These are phyloP conservation scores for Ormosia emarginata DNA, from an alignment of 306 rosid species.

Conservation along the genomic window DNA sequence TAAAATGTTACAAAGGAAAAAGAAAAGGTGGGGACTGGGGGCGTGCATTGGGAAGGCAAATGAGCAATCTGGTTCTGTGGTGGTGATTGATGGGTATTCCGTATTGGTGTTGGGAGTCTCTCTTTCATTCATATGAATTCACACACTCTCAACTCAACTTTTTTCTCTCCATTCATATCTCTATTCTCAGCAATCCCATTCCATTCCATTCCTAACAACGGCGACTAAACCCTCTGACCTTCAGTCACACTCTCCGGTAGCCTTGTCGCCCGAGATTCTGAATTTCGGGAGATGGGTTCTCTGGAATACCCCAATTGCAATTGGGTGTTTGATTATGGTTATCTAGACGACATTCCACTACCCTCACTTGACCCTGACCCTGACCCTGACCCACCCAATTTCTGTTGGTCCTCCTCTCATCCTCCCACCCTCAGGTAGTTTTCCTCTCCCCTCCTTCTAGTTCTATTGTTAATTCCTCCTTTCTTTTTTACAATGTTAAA, in stretches of 20 bases:
- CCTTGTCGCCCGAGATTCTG: constrained; percentile 16
- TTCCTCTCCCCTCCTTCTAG: too few relatives aligned
- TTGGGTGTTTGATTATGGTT: constrained; percentile 55
- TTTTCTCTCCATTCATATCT: not conserved
- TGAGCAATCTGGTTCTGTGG: too few relatives aligned
- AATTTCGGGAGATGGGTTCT: constrained; percentile 41
- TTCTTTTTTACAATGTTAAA: too few relatives aligned
- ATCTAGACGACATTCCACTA: constrained; percentile 49
- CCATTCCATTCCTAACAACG: too few relatives aligned
- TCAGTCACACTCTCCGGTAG: not conserved
- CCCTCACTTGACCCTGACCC: constrained; percentile 39
- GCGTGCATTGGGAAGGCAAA: too few relatives aligned
- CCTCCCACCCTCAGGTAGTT: constrained; percentile 29
- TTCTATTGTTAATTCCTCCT: too few relatives aligned
- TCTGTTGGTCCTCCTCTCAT: constrained; percentile 50
- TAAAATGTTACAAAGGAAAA: too few relatives aligned
- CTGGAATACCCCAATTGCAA: constrained; percentile 34
- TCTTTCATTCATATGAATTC: not conserved
- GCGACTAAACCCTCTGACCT: too few relatives aligned
- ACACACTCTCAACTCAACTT: not conserved
- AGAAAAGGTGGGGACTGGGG: too few relatives aligned
- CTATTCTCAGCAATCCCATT: not conserved
- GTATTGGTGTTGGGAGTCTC: not conserved
- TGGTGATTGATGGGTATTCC: too few relatives aligned
- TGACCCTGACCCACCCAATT: constrained; percentile 38